Evolutionary conservation across 2,329 filamentous ascomycete genomes (phyloP), one percentile per base, ranked within the genome.

Genomic region (Dactylella cylindrospora): DNA sequence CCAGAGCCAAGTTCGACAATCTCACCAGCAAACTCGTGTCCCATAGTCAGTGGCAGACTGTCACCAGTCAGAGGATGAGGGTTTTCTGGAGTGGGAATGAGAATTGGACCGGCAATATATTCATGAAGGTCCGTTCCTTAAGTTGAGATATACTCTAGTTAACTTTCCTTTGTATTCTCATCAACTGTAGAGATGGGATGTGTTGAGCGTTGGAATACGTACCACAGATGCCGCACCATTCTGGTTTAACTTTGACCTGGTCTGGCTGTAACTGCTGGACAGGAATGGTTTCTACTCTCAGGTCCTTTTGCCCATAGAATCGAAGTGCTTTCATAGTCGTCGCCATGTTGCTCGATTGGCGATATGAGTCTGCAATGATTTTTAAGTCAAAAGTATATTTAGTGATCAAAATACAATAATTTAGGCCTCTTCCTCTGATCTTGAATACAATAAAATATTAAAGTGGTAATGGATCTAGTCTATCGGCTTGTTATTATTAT

Each of bases 21-120:
- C 1, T 77, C 76, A 8, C 83, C 83, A 2, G 77, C 79, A 70
- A 85, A 83, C 68, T 86, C 84, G 68, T 86, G 83, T 20, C 84
- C 83, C 7, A 85, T 73, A 0, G 77, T 82, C 7, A 84, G 75
- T 2, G 82, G 83, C 28, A 81, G 75, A 0, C 73, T 74, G 53
- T 80, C 79, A 25, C 76, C 73, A 0, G 82, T 85, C 17, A 84
- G 70, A 1, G 77, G 77, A 67, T 85, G 55, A 26, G 55, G 55
- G 10, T 53, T 61, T n/a, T 46, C 55, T 1, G 29, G 20, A n/a
- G 55, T 46, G 5, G 55, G 55, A 10, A 52, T 61, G 4, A 61
- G 10, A 25, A 53, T 61, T 3, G 55, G 55, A 20, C 55, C 55
- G 31, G 47, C 49, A 8, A 49, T 38, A 19, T 61, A 61, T 53